These are phyloP conservation scores for Colletotrichum camelliae DNA, from an alignment of 2,329 filamentous ascomycete genomes.

Conservation along the genomic window DNA sequence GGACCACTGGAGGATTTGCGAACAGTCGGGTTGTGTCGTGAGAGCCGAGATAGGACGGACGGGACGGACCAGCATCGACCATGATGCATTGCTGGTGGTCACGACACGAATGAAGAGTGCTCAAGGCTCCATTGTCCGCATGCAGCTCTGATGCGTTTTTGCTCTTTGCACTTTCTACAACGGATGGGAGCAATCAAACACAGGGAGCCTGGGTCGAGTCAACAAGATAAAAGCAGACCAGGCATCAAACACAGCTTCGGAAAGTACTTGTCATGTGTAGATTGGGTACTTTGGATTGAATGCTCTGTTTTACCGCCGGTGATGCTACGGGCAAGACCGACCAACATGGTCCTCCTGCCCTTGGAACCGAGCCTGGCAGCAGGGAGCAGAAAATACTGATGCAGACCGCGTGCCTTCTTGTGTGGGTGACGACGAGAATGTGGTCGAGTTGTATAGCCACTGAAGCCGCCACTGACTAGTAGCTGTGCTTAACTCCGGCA, in stretches of 20 bases:
- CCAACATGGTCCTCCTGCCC: not conserved
- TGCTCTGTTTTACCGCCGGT: not conserved
- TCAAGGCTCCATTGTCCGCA: not conserved
- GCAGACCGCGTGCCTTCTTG: not conserved
- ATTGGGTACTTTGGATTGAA: not conserved
- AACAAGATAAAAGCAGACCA: not conserved
- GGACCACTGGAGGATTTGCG: not conserved
- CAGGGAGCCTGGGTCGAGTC: not conserved
- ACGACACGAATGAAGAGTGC: not conserved
- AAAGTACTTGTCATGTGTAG: not conserved
- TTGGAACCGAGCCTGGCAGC: not conserved
- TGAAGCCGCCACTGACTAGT: not conserved
- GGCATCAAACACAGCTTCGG: not conserved
- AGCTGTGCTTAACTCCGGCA: constrained; percentile 1
- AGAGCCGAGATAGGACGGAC: not conserved
- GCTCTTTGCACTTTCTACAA: not conserved
- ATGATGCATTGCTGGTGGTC: not conserved
- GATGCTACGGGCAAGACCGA: not conserved
- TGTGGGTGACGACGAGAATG: not conserved
- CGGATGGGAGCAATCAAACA: not conserved
- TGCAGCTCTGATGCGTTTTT: not conserved
- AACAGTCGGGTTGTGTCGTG: not conserved
- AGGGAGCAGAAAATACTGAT: not conserved
- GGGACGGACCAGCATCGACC: not conserved
- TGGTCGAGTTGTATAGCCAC: not conserved